A percentile compares a stretch with the other conserved stretches of the same genome.
phyloP scores from a whole-genome alignment of 2,329 filamentous ascomycete genomes.

The Pestalotiopsis sp. region DNA sequence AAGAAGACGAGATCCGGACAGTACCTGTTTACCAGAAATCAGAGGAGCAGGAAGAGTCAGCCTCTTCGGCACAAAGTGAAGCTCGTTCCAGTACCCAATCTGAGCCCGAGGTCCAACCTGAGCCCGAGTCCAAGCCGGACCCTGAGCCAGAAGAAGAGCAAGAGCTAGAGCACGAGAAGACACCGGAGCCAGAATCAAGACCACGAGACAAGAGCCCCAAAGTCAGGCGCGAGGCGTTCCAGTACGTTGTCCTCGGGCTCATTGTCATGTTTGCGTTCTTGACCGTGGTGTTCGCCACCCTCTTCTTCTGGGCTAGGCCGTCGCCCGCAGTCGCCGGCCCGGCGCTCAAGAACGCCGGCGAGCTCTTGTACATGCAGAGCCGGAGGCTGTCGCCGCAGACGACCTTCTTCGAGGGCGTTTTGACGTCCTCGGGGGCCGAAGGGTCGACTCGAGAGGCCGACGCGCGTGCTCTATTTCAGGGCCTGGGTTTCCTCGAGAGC shows the following conservation, averaged over 20 bases:
- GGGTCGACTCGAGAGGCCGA: not conserved
- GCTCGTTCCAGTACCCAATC: not conserved
- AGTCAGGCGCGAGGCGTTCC: not conserved
- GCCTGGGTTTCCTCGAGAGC: not conserved
- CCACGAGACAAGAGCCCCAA: not conserved
- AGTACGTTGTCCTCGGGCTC: not conserved
- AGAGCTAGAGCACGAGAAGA: not conserved
- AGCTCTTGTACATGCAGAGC: not conserved
- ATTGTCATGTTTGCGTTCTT: not conserved
- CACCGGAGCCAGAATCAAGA: not conserved
- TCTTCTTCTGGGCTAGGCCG: not conserved
- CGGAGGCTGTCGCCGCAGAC: slow-evolving; percentile 1
- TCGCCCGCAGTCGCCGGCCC: not conserved
- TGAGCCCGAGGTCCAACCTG: not conserved
- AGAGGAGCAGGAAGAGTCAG: too few relatives aligned
- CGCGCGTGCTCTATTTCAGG: not conserved
- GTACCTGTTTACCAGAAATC: too few relatives aligned
- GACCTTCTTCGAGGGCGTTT: slow-evolving; percentile 1
- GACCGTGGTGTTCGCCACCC: not conserved
- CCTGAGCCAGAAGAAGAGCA: not conserved
- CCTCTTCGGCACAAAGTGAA: too few relatives aligned
- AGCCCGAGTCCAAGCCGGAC: not conserved
- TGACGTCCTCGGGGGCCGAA: not conserved
- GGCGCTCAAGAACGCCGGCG: not conserved
- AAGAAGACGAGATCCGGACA: too few relatives aligned